A percentile compares a stretch with the other conserved stretches of the same genome.
Conservation (phyloP, 345 rosid genomes). For the Syzygium aqueum region DNA sequence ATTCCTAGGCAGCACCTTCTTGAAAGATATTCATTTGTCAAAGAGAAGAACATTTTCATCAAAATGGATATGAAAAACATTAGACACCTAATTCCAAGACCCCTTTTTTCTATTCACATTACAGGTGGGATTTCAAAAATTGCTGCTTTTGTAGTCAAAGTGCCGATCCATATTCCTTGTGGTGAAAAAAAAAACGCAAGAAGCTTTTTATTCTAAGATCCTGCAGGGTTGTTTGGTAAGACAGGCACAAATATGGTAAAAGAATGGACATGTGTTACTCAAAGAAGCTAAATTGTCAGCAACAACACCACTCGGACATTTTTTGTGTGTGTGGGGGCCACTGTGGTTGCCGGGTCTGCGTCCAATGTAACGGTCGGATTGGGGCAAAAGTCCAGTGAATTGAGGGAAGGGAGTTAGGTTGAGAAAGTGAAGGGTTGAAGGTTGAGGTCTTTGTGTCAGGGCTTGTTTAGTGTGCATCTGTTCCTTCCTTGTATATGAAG, state of each 20-base stretch:
- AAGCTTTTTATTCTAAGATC: neutral
- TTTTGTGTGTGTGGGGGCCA: conserved; percentile 6
- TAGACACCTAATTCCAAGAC: neutral
- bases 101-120: neutral
- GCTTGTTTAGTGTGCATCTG: neutral
- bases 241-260: neutral
- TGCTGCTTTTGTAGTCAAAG: neutral
- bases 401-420: conserved; percentile 28
- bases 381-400: conserved; percentile 22
- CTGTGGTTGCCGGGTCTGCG: conserved; percentile 22
- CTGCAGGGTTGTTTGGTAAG: neutral
- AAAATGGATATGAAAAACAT: neutral
- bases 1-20: neutral
- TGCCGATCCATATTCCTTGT: neutral
- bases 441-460: neutral
- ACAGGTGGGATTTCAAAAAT: neutral
- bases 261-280: neutral
- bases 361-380: conserved; percentile 46
- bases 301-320: neutral
- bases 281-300: neutral
- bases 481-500: conserved; percentile 37
- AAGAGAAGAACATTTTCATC: neutral
- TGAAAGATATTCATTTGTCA: neutral
- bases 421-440: conserved; percentile 18
- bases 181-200: neutral